A percentile compares a stretch with the other conserved stretches of the same genome.
These are phyloP conservation scores for Ensete glaucum DNA, from an alignment of 176 grass and related monocot genomes.

Conservation along the genomic window DNA sequence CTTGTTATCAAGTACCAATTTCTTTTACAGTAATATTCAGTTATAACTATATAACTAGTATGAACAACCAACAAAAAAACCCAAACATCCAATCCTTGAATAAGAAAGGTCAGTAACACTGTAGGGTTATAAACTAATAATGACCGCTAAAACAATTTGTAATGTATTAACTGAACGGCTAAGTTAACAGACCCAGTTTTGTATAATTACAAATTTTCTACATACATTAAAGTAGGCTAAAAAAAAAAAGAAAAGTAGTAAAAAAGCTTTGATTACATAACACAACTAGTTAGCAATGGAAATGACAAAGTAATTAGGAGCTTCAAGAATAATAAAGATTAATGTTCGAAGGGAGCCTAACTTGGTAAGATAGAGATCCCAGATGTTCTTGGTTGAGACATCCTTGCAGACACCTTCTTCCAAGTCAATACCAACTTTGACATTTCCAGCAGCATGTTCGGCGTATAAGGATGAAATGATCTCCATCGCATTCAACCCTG, in stretches of 20 bases:
- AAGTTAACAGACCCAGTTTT: too few species aligned
- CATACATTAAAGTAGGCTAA: not conserved
- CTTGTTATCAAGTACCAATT: too few species aligned
- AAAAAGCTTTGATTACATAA: not conserved
- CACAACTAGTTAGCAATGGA: not conserved
- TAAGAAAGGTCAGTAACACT: too few species aligned
- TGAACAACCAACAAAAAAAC: too few species aligned
- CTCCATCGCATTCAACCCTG: conserved; percentile 78
- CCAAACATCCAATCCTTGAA: too few species aligned
- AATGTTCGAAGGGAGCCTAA: conserved; percentile 20
- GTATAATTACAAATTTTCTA: not conserved
- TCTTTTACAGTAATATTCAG: too few species aligned
- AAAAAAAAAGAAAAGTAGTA: not conserved
- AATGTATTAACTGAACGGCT: too few species aligned
- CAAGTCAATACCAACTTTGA: conserved; percentile 61
- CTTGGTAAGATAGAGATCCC: conserved; percentile 92
- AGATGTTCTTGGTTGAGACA: conserved; percentile 61
- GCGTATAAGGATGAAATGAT: conserved; percentile 98
- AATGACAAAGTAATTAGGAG: not conserved
- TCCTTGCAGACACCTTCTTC: conserved; percentile 76
- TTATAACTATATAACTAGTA: too few species aligned
- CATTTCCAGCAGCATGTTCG: conserved; percentile 73
- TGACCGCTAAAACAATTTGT: too few species aligned
- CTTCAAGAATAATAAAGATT: not conserved
- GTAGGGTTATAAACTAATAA: too few species aligned